Base-by-base conservation (phyloP, 225 moss, liverwort and hornwort species). In the Sphagnum contortum region DNA sequence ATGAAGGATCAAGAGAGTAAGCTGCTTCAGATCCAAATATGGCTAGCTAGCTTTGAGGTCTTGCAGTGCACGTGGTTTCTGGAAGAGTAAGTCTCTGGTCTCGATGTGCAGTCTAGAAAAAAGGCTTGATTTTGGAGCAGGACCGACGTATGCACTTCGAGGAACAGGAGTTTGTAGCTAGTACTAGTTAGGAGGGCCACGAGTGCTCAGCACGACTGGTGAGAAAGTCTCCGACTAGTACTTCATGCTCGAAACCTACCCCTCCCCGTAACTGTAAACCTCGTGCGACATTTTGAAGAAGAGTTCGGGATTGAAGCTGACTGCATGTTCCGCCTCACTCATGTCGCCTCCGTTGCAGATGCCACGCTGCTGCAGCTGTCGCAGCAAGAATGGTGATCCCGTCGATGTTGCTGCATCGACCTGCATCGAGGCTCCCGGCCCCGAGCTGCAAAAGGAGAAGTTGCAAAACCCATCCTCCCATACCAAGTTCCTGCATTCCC, bases 221-320 rank as follows among this genome's bases (percentile, higher is more conserved):
- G 29, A 29, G 29, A 29, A 29, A 29, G 29, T 29, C 29, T 29
- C 29, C 29, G 29, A 29, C 29, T 29, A 29, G 29, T 29, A 29
- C 29, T 29, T 29, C 29, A 29, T 29, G 29, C 29, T 29, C 0
- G 29, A 29, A 29, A 29, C 29, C 29, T 82, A 94, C 93, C 94
- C 94, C 83, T 94, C 94, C 61, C 94, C 94, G 57, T 87, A 94
- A 81, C 89, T 91, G 79, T 94, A 94, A 13, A 91, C 89, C 62
- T 94, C 94, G 68, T 94, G 91, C 47, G 94, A 86, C 94, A 94
- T 94, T 72, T 91, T 91, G 83, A 94, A 94, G 78, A 94, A 94
- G 47, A 94, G 79, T 64, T 89, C 91, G 5, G 94, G 94, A 69
- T 82, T 87, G 91, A 94, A 80, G 57, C 65, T 57, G 49, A 65